Base-by-base conservation (phyloP, 1,139 yeast genomes). In the Pichia cactophila region DNA sequence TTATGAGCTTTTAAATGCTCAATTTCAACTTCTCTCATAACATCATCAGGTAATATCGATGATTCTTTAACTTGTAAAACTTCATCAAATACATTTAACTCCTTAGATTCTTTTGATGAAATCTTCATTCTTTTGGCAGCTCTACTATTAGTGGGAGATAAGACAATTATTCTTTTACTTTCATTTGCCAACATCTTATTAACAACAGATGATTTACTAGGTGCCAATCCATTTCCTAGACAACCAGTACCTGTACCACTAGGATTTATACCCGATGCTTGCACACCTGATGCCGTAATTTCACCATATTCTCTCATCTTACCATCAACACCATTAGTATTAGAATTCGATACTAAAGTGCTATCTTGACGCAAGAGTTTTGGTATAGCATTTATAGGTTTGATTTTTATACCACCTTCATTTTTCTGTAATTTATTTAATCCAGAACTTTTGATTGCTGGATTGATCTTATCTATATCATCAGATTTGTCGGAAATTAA, bases 281-380 rank as follows among this genome's bases (percentile, higher is more conserved):
- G 74, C 65, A 81, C 82, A 1, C 95, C 95, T 3, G 94, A 84
- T 2, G 95, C 96, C 33, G 83, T 83, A 42, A 84, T 82, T 56
- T 86, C 95, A 53, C 68, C 68, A 52, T 60, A 62, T 17, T 61
- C 66, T 42, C 62, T 58, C 33, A 61, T 48, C 46, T 60, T 58
- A 42, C 54, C 53, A 26, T 58, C 58, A 14, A 50, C 49, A n/a
- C 42, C 41, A 26, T 26, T 37, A 14, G 41, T 40, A 26, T 45
- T 46, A 26, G 50, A 47, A 17, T 20, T 29, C 8, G 43, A 43
- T 14, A 45, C 42, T 16, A 50, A 40, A 6, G 41, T 33, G 33
- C 45, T 50, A 37, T 50, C 54, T 36, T 48, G 43, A 28, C 54
- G 50, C 33, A 44, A 33, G 26, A 51, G 37, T 36, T 42, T 33